A percentile compares a stretch with the other conserved stretches of the same genome.
phyloP scores from a whole-genome alignment of 495 filamentous ascomycete genomes.

The Penicillium malachiteum region DNA sequence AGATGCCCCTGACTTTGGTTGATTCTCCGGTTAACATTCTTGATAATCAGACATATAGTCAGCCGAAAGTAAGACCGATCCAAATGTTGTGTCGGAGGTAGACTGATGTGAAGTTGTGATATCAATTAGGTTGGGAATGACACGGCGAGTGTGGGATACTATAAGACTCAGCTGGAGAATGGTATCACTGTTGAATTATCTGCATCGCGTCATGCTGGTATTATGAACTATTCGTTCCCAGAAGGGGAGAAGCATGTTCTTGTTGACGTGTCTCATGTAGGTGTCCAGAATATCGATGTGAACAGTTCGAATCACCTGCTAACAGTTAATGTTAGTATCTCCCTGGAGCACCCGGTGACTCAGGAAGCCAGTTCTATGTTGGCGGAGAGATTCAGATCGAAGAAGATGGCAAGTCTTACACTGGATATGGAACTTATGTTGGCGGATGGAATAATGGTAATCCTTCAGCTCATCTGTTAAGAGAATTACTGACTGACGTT shows the following conservation, averaged over 20 bases:
- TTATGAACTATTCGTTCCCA: slow-evolving; percentile 61
- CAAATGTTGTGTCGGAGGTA: background rate
- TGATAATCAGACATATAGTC: slow-evolving; percentile 42
- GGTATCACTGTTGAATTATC: slow-evolving; percentile 58
- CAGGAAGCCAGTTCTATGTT: slow-evolving; percentile 59
- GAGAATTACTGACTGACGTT: slow-evolving; percentile 12
- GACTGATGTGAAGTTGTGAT: background rate
- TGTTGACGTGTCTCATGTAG: slow-evolving; percentile 64
- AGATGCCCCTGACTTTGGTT: slow-evolving; percentile 53
- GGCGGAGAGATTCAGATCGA: slow-evolving; percentile 57
- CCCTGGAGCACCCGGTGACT: slow-evolving; percentile 54
- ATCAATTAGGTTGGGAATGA: slow-evolving; percentile 45
- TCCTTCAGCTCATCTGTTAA: slow-evolving; percentile 3
- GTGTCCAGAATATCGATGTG: background rate
- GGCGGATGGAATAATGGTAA: slow-evolving; percentile 58
- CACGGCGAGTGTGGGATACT: slow-evolving; percentile 57
- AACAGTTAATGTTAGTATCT: slow-evolving; percentile 33
- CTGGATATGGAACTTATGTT: slow-evolving; percentile 61
- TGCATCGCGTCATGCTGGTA: slow-evolving; percentile 59
- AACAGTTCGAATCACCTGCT: no score
- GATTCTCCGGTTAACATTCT: slow-evolving; percentile 38
- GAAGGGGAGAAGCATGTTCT: slow-evolving; percentile 49
- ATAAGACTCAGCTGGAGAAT: slow-evolving; percentile 53
- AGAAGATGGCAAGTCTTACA: slow-evolving; percentile 47
- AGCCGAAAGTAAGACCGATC: slow-evolving; percentile 26